These are phyloP conservation scores for Parmales sp. DNA, from an alignment of 108 stramenopile genomes.

Conservation along the genomic window DNA sequence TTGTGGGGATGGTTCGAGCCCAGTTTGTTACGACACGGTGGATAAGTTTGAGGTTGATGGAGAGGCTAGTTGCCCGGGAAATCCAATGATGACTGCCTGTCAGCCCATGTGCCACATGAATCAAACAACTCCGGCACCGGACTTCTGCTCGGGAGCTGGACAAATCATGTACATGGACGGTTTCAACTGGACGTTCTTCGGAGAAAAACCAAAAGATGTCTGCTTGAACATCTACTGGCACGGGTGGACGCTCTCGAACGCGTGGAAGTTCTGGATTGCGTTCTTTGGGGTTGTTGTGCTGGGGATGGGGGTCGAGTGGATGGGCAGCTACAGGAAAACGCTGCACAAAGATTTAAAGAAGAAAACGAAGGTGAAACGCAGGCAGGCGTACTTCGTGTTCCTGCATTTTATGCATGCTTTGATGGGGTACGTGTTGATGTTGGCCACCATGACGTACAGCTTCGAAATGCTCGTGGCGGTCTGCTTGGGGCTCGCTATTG, in stretches of 20 bases:
- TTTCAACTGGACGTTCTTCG: slow-evolving; percentile 1
- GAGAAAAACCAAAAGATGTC: neutral
- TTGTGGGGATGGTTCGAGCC: neutral
- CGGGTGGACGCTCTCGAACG: slow-evolving; percentile 1
- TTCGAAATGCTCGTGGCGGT: slow-evolving; percentile 7
- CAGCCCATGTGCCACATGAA: neutral
- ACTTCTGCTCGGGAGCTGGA: slow-evolving; percentile 14
- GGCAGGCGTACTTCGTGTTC: neutral
- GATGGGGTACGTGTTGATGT: slow-evolving; percentile 11
- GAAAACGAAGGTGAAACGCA: too few species aligned
- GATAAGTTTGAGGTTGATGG: neutral
- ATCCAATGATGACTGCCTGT: neutral
- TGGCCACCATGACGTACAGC: slow-evolving; percentile 17
- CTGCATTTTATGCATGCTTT: neutral
- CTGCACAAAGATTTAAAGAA: neutral
- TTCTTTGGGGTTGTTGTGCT: neutral
- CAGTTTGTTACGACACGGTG: neutral
- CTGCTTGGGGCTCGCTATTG: neutral
- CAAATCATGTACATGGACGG: slow-evolving; percentile 20
- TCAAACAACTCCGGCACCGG: neutral
- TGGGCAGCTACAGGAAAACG: neutral
- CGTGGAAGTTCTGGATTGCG: neutral
- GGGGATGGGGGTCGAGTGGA: neutral
- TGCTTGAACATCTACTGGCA: slow-evolving; percentile 15
- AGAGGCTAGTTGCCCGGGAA: neutral